Evolutionary conservation across 2,329 filamentous ascomycete species (phyloP).

Genomic region (Fusarium praegraminearum): DNA sequence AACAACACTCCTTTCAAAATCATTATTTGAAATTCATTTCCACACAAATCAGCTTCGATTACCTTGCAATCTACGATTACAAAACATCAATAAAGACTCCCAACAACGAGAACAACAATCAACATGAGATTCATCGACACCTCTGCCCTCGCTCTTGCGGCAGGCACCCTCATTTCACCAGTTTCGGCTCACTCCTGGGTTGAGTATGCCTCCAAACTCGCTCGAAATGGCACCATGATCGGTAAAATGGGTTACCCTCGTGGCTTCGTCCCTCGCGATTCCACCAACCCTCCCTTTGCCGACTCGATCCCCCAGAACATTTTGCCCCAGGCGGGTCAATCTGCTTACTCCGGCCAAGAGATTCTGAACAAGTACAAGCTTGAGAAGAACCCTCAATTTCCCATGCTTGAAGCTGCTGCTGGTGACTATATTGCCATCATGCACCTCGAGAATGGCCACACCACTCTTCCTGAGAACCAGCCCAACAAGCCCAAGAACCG

Average conservation of each 20-base stretch:
- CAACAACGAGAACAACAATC: constrained; percentile 14
- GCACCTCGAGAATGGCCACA: constrained; percentile 83
- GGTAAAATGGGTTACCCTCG: constrained; percentile 80
- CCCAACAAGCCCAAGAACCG: constrained; percentile 72
- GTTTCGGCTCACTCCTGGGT: constrained; percentile 81
- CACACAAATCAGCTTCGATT: constrained; percentile 17
- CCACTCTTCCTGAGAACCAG: constrained; percentile 69
- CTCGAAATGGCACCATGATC: constrained; percentile 78
- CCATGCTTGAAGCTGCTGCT: constrained; percentile 69
- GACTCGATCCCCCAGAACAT: constrained; percentile 72
- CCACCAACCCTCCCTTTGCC: constrained; percentile 61
- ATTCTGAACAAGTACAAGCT: constrained; percentile 59
- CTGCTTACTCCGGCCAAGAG: constrained; percentile 69
- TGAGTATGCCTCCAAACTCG: constrained; percentile 79
- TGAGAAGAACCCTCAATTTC: constrained; percentile 62
- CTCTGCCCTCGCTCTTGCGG: constrained; percentile 41
- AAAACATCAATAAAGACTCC: constrained; percentile 6
- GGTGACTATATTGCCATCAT: constrained; percentile 75
- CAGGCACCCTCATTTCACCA: constrained; percentile 50
- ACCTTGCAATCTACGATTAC: constrained; percentile 7
- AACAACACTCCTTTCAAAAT: constrained; percentile 29
- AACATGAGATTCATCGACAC: constrained; percentile 41
- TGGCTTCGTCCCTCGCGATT: constrained; percentile 71
- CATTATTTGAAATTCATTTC: constrained; percentile 23
- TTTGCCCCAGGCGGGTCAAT: constrained; percentile 72